Evolutionary conservation across 1,139 yeast genomes (phyloP).

Genomic region (Lodderomyces beijingensis): DNA sequence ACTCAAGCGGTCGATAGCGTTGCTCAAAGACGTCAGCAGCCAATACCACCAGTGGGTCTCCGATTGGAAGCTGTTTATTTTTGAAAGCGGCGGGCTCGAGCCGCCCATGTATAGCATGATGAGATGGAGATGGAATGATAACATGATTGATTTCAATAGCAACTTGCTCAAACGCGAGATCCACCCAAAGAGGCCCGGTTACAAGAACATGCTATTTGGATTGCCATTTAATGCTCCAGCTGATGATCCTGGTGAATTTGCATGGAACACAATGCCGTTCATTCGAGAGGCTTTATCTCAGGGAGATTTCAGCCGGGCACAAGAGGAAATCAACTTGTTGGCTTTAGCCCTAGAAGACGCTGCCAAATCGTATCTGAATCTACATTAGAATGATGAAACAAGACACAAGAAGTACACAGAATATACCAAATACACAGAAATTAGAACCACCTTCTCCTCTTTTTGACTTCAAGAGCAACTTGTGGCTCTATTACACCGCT

Average conservation of each 20-base stretch:
- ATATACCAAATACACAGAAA: too few species aligned
- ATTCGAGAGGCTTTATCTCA: constrained; percentile 59
- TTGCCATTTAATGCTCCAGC: constrained; percentile 58
- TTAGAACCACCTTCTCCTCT: too few species aligned
- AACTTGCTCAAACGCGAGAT: constrained; percentile 46
- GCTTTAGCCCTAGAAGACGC: constrained; percentile 32
- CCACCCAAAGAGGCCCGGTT: constrained; percentile 57
- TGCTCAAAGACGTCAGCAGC: constrained; percentile 20
- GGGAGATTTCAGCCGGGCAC: constrained; percentile 53
- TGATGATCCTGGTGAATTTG: constrained; percentile 22
- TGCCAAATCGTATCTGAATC: constrained; percentile 14
- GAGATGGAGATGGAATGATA: constrained; percentile 79
- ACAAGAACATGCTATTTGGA: constrained; percentile 66
- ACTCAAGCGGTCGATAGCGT: constrained; percentile 21
- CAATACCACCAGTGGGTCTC: constrained; percentile 41
- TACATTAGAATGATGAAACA: constrained; percentile 3
- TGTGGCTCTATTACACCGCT: not conserved
- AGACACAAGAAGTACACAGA: not conserved
- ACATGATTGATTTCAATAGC: constrained; percentile 54
- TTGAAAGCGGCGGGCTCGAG: constrained; percentile 44
- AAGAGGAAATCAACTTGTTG: constrained; percentile 47
- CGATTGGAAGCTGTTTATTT: constrained; percentile 49
- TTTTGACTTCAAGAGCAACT: too few species aligned
- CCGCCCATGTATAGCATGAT: constrained; percentile 67
- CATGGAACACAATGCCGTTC: constrained; percentile 72